Conservation (phyloP, 768 basidiomycete species). For the Neoboletus brunneissimus region DNA sequence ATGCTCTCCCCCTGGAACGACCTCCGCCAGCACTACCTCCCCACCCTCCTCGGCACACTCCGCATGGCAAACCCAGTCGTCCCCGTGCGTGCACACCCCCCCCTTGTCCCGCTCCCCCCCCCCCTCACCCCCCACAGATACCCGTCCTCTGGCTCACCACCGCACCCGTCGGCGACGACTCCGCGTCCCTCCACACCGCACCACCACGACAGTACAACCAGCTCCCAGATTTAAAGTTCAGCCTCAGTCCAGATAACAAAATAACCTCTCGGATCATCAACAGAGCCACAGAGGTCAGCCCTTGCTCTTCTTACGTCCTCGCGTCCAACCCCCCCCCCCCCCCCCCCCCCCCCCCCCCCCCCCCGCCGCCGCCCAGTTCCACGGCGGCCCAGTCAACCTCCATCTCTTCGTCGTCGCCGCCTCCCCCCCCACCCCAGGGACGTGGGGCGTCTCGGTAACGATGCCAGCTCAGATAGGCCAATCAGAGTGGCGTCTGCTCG, state of each 20-base stretch:
- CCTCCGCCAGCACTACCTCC: slow-evolving; percentile 47
- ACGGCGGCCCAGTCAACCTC: slow-evolving; percentile 35
- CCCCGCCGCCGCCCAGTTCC: slow-evolving; percentile 26
- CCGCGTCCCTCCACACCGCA: slow-evolving; percentile 13
- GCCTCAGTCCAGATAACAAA: slow-evolving; percentile 40
- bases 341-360: not conserved
- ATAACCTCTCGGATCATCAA: slow-evolving; percentile 44
- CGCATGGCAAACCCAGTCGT: slow-evolving; percentile 37
- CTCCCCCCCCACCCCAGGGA: slow-evolving; percentile 40
- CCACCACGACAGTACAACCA: slow-evolving; percentile 43
- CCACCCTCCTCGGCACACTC: slow-evolving; percentile 41
- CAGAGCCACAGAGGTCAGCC: slow-evolving; percentile 44
- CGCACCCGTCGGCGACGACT: slow-evolving; percentile 37
- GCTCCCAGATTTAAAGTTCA: slow-evolving; percentile 43
- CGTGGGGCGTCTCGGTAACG: slow-evolving; percentile 23
- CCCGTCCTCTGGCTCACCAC: slow-evolving; percentile 48
- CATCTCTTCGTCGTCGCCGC: slow-evolving; percentile 58
- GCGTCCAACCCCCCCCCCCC: not conserved
- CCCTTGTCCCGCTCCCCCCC: not conserved
- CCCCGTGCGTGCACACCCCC: slow-evolving; percentile 37
- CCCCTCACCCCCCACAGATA: slow-evolving; percentile 11
- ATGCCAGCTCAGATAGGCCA: slow-evolving; percentile 30
- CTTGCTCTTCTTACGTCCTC: not conserved
- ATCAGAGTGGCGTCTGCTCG: slow-evolving; percentile 42
- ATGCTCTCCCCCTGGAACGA: slow-evolving; percentile 47